Conservation (phyloP, 805 yeast species). For the Nakazawaea anatomiae region DNA sequence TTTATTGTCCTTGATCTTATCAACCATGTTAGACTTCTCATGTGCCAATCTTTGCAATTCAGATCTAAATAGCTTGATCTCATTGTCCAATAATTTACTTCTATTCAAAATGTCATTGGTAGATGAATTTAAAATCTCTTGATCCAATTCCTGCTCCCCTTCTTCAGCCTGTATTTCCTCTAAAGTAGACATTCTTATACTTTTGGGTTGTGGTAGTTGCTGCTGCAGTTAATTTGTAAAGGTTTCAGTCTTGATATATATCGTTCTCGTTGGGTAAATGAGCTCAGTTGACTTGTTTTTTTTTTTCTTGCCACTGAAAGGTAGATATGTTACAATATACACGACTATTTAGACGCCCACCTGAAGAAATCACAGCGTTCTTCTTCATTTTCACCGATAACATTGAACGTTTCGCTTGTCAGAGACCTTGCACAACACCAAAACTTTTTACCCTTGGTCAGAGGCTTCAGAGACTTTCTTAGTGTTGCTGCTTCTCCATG, state of each 20-base stretch:
- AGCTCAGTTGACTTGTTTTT: background rate
- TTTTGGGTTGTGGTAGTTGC: too few species aligned
- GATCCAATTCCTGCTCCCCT: conserved; percentile 62
- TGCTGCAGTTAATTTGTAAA: too few species aligned
- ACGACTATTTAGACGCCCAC: conserved; percentile 33
- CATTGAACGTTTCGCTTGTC: conserved; percentile 18
- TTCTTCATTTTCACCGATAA: conserved; percentile 14
- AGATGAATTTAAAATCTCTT: conserved; percentile 72
- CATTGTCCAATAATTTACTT: conserved; percentile 85
- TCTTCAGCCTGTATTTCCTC: conserved; percentile 66
- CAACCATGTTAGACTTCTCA: conserved; percentile 89
- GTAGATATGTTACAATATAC: background rate
- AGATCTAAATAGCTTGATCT: conserved; percentile 89
- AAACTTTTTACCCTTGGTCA: conserved; percentile 39
- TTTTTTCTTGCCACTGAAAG: conserved; percentile 5
- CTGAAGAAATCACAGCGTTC: conserved; percentile 48
- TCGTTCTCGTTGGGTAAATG: background rate
- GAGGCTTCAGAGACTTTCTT: conserved; percentile 35
- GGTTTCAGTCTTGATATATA: too few species aligned
- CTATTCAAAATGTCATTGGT: conserved; percentile 82
- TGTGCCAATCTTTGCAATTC: conserved; percentile 87
- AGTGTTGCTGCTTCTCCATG: conserved; percentile 42
- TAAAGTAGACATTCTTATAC: conserved; percentile 61
- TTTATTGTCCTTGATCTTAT: conserved; percentile 90
- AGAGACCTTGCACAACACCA: conserved; percentile 44